Evolutionary conservation across 1,284 basidiomycete genomes (phyloP), one percentile per base, ranked within the genome.

Genomic region (Sphaerobolus stellatus): DNA sequence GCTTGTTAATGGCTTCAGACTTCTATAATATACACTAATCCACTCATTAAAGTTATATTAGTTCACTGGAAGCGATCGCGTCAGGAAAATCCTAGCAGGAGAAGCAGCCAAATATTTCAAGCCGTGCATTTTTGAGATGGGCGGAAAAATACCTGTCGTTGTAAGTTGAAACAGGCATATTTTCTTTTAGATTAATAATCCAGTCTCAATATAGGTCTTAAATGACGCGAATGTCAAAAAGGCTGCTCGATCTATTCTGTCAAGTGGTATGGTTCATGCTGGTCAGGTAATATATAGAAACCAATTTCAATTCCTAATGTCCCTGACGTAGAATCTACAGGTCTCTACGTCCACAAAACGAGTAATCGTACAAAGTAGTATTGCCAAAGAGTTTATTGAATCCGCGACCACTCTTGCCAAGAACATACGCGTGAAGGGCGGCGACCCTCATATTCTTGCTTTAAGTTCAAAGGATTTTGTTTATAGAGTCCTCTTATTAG

Each of bases 61-160:
- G 76, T 89, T 85, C 70, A 90, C 88, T 14, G 88, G 88, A 11
- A 85, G 83, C 47, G 80, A 83, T 48, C 75, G 75, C 28, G 83
- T 91, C 13, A 88, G 86, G n/a, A 79, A 77, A 62, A 82, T 89
- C 56, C 79, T 90, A 46, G 86, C 86, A 3, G 72, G 71, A 6
- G 87, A 88, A 60, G 86, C 86, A 1, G 88, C 86, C 14, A 87
- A 87, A 64, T 75, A 85, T 59, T 74, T 91, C 16, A 89, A 88
- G 56, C 83, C 88, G 5, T 83, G 81, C 52, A 80, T 89, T 1
- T 72, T 90, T 29, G 86, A 86, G 69, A 77, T 90, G 6, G 88
- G 88, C 31, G 88, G 89, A 28, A 92, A 91, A 68, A 80, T 84
- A 14, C 88, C 88, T 7, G 80, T 81, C 2, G 76, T 89, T 45